phyloP scores from a whole-genome alignment of 2,329 filamentous ascomycete species.

The Colletotrichum gigasporum region DNA sequence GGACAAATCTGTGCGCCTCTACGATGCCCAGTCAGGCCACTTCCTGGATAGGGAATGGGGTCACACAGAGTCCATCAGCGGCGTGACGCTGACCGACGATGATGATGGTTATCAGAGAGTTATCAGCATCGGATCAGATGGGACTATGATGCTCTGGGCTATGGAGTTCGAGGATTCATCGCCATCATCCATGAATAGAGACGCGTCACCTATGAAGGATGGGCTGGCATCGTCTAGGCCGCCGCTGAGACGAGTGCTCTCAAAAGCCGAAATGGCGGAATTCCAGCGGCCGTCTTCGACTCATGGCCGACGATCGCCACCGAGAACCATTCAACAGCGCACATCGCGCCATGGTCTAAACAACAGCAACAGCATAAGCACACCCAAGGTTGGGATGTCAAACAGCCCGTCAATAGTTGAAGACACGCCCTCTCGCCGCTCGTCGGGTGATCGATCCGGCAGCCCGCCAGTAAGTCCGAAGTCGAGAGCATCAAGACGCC shows the following conservation, averaged over 20 bases:
- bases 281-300: conserved; percentile 68
- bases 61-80: conserved; percentile 92
- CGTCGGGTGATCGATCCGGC: conserved; percentile 52
- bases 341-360: conserved; percentile 61
- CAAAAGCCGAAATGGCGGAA: conserved; percentile 85
- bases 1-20: conserved; percentile 93
- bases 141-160: conserved; percentile 84
- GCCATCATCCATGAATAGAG: conserved; percentile 54
- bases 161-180: conserved; percentile 60
- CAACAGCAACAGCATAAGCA: conserved; percentile 40
- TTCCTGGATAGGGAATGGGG: conserved; percentile 93
- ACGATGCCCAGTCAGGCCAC: conserved; percentile 79
- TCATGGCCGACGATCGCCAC: conserved; percentile 62
- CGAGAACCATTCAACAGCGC: conserved; percentile 62
- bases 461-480: conserved; percentile 63
- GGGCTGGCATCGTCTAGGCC: conserved; percentile 66
- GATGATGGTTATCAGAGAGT: conserved; percentile 65
- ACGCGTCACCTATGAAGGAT: conserved; percentile 64
- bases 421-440: conserved; percentile 59
- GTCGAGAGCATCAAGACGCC: conserved; percentile 55
- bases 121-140: conserved; percentile 81
- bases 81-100: conserved; percentile 76
- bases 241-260: conserved; percentile 85
- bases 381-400: conserved; percentile 50
- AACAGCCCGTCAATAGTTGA: conserved; percentile 55